These are phyloP conservation scores for Xylariaceae sp. DNA, from an alignment of 2,329 filamentous ascomycete species.

Conservation along the genomic window DNA sequence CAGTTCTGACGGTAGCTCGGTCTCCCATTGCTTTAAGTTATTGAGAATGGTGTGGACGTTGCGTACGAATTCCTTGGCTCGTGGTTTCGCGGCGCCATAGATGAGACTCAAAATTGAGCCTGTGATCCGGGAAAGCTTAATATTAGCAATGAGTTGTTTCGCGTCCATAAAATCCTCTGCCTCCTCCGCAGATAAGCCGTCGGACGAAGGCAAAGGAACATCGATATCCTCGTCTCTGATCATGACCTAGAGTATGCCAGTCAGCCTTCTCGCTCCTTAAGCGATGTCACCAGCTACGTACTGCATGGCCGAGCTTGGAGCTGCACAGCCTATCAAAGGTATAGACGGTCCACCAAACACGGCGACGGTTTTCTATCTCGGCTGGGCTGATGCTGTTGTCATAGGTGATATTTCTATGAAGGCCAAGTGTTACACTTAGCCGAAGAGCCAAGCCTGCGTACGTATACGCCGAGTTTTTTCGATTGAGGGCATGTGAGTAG, in stretches of 20 bases:
- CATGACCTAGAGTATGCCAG: no score
- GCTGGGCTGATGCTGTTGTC: conserved; percentile 24
- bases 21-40: conserved; percentile 32
- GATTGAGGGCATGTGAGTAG: conserved; percentile 34
- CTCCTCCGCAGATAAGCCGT: conserved; percentile 9
- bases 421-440: conserved; percentile 30
- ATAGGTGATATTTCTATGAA: conserved; percentile 34
- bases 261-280: no score
- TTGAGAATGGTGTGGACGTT: conserved; percentile 28
- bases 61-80: conserved; percentile 8
- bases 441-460: conserved; percentile 34
- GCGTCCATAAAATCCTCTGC: conserved; percentile 14
- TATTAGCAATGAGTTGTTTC: conserved; percentile 21
- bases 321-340: conserved; percentile 35
- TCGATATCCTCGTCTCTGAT: conserved; percentile 39
- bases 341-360: conserved; percentile 32
- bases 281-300: no score
- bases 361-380: conserved; percentile 26
- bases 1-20: conserved; percentile 28
- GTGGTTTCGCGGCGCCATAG: conserved; percentile 6
- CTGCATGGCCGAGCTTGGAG: conserved; percentile 38
- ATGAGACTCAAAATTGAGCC: conserved; percentile 14
- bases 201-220: conserved; percentile 28
- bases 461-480: conserved; percentile 33
- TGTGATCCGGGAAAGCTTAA: conserved; percentile 28